Percentiles rank a stretch among this genome's conserved stretches.
phyloP scores from a whole-genome alignment of 2,329 filamentous ascomycete species.

The Fusarium armeniacum region DNA sequence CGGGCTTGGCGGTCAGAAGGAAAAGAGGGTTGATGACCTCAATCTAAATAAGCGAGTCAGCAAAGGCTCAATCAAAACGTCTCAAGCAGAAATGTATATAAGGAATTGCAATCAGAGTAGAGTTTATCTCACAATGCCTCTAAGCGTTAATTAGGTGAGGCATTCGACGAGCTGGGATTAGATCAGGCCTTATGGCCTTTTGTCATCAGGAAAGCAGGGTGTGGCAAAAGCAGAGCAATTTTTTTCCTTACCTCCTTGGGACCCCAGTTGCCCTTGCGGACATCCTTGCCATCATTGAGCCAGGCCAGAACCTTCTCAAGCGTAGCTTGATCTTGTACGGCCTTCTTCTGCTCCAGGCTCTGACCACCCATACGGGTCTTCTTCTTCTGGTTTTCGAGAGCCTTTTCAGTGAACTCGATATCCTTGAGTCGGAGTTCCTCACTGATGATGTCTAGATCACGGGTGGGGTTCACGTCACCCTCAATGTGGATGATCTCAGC shows the following conservation, averaged over 20 bases:
- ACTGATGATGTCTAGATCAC: constrained; percentile 96
- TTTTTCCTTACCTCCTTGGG: constrained; percentile 88
- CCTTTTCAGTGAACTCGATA: constrained; percentile 98
- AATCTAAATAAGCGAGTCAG: constrained; percentile 70
- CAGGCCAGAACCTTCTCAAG: constrained; percentile 90
- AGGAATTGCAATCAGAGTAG: constrained; percentile 71
- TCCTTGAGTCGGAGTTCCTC: constrained; percentile 98
- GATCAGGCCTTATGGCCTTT: constrained; percentile 92
- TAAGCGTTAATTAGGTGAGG: constrained; percentile 80
- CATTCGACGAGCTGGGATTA: constrained; percentile 99
- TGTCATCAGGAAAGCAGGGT: constrained; percentile 84
- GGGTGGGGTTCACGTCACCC: constrained; percentile 94
- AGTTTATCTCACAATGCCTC: constrained; percentile 88
- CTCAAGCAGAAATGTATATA: constrained; percentile 13
- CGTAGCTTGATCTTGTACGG: constrained; percentile 92
- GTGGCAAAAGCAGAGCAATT: constrained; percentile 32
- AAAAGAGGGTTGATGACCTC: constrained; percentile 98
- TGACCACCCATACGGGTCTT: constrained; percentile 95
- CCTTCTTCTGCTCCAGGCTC: constrained; percentile 97
- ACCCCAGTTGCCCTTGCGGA: constrained; percentile 89
- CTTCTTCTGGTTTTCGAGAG: constrained; percentile 91
- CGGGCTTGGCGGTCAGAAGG: constrained; percentile 94
- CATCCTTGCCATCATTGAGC: constrained; percentile 90
- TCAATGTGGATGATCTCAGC: constrained; percentile 99
- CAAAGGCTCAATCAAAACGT: constrained; percentile 17